A percentile compares a stretch with the other conserved stretches of the same genome.
Evolutionary conservation across 345 rosid species (phyloP).

Genomic region (Streptanthus diversifolius): DNA sequence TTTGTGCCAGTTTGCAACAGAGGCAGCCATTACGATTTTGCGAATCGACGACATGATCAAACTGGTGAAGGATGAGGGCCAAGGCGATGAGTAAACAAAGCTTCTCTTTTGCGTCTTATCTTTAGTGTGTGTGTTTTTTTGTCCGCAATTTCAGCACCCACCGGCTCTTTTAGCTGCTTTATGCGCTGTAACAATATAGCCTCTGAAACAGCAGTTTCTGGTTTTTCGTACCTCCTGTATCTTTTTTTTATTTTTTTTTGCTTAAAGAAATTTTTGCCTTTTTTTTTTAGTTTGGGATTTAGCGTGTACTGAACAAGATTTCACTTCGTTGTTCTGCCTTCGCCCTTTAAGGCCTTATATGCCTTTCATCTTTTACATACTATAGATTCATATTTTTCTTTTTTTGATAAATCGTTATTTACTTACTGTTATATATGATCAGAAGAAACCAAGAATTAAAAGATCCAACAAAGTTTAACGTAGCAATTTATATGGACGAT

Average conservation of each 20-base stretch:
- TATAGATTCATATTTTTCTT: no score
- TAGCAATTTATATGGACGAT: no score
- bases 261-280: neutral
- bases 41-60: slow-evolving; percentile 98
- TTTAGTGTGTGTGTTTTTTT: slow-evolving; percentile 22
- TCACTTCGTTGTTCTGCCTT: neutral
- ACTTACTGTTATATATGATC: neutral
- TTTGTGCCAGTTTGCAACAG: slow-evolving; percentile 71
- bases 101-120: slow-evolving; percentile 5
- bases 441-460: neutral
- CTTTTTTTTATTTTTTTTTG: neutral
- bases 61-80: slow-evolving; percentile 88
- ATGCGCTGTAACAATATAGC: slow-evolving; percentile 7
- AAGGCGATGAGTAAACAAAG: slow-evolving; percentile 40
- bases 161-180: neutral
- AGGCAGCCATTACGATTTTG: slow-evolving; percentile 96
- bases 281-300: neutral
- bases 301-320: neutral
- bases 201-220: slow-evolving; percentile 8
- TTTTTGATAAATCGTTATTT: neutral
- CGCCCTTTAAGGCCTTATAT: neutral
- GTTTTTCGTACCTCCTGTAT: neutral
- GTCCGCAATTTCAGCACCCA: neutral
- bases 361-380: no score
- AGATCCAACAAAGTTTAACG: no score